phyloP scores from a whole-genome alignment of 1,139 yeast genomes.

The Torulaspora pretoriensis region DNA sequence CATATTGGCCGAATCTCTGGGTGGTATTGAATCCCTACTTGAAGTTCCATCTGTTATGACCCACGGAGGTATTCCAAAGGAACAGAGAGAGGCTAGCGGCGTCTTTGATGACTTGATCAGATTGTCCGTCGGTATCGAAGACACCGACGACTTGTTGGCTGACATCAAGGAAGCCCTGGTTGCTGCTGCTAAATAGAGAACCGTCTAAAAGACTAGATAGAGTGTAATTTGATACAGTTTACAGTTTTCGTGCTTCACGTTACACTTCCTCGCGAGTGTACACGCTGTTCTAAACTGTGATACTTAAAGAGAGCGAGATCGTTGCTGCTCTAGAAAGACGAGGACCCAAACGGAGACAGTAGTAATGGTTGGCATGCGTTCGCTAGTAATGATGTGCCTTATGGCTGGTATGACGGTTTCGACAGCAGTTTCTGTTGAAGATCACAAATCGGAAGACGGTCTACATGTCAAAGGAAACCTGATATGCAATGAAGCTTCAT shows the following conservation, averaged over 20 bases:
- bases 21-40: slow-evolving; percentile 81
- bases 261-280: not conserved
- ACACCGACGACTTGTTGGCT: slow-evolving; percentile 67
- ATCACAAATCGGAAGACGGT: not conserved
- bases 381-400: not conserved
- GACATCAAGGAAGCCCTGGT: slow-evolving; percentile 70
- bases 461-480: slow-evolving; percentile 15
- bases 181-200: slow-evolving; percentile 14
- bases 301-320: not conserved
- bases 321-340: not conserved
- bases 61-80: slow-evolving; percentile 85
- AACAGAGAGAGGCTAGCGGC: slow-evolving; percentile 74
- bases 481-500: slow-evolving; percentile 50
- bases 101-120: slow-evolving; percentile 80
- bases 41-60: slow-evolving; percentile 94
- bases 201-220: not conserved
- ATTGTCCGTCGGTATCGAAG: slow-evolving; percentile 85
- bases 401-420: slow-evolving; percentile 1
- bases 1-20: slow-evolving; percentile 85
- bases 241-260: not conserved
- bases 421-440: not conserved
- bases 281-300: slow-evolving; percentile 6
- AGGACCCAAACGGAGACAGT: not conserved
- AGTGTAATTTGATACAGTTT: not conserved
- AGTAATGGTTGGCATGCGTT: not conserved